Evolutionary conservation across 2,329 filamentous ascomycete genomes (phyloP), one percentile per base, ranked within the genome.

Genomic region (Ceratocystis ficicola): DNA sequence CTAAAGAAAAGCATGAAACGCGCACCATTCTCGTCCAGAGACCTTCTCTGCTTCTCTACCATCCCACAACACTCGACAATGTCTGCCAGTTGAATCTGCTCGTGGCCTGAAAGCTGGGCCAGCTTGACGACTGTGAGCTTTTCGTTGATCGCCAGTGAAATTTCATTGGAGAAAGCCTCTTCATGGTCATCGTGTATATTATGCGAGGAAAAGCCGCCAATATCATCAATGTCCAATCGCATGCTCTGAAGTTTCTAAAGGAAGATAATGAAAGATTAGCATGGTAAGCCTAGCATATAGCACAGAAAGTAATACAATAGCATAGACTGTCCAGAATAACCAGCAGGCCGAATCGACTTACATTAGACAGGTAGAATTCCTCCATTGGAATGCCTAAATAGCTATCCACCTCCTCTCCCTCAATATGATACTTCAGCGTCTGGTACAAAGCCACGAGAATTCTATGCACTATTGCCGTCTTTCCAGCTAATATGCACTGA

Each of bases 1-100:
- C 90, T 83, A 76, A 93, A 94, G 75, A 94, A 94, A 12, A 96
- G 79, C 76, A 96, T 84, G 74, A 92, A 96, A 55, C 90, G 85
- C 7, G 89, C 87, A 2, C 89, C 92, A 71, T 96, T 95, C 71
- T 90, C 89, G 72, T 96, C 92, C 76, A 96, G 88, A 2, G 91
- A 95, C 5, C 90, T 84, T 20, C 90, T 84, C 72, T 96, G 90
- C 71, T 88, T 89, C 73, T 95, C 90, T 0, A 95, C 89, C 48
- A 89, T 83, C 3, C 89, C 88, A 57, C 88, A 84, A 68, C 91
- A 95, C 74, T 95, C 90, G 44, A 94, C 82, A 61, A 92, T 92
- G 71, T 94, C 87, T 17, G 88, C 87, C 1, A 95, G 78, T 70
- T 89, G 88, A 65, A 95, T 93, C 72, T 96, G 91, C 72, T 95